Base-by-base conservation (phyloP, 257 asterid genomes). In the Plantago major region DNA sequence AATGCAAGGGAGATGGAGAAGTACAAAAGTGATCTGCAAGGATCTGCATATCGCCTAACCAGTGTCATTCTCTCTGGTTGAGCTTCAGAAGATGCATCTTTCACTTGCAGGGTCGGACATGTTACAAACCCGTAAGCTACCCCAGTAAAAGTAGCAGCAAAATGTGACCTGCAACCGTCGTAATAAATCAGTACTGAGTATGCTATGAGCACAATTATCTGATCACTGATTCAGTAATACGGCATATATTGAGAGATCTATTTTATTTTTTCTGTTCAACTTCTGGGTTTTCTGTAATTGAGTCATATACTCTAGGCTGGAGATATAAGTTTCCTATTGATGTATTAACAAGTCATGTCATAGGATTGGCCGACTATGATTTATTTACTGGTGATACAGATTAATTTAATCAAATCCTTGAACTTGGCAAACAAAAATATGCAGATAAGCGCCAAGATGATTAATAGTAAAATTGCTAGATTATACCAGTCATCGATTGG, bases 401-500 rank as follows among this genome's bases (percentile, higher is more conserved):
- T 7, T 26, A 26, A 61, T 3, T 9, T 37, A 13, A 11, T 12
- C 2, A 13, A 55, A 17, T 2, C 33, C 8, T 13, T 47, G 8
- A 45, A 14, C 30, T 5, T 28, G 0, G 4, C 44, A 30, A 5
- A 30, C 37, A 17, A 15, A 18, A 46, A 43, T 8, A 16, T 19
- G 55, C 1, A 9, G 18, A 43, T 9, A 61, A 7, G 57, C 22
- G 28, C 16, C 46, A 26, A 37, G 60, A 48, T 13, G 38, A 54
- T 15, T 54, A 43, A 46, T 46, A n/a, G 63, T 30, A 33, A 28
- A 55, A 7, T n/a, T 8, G 13, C 66, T 16, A 10, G 38, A 38
- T 74, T 77, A n/a, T 66, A 84, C 97, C 97, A 89, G 82, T 86
- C 84, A 77, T 89, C 97, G 64, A 84, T 76, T 12, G 88, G 90